Evolutionary conservation across 495 filamentous ascomycete species (phyloP), one percentile per base, ranked within the genome.

Genomic region (Apiosordaria backusii): DNA sequence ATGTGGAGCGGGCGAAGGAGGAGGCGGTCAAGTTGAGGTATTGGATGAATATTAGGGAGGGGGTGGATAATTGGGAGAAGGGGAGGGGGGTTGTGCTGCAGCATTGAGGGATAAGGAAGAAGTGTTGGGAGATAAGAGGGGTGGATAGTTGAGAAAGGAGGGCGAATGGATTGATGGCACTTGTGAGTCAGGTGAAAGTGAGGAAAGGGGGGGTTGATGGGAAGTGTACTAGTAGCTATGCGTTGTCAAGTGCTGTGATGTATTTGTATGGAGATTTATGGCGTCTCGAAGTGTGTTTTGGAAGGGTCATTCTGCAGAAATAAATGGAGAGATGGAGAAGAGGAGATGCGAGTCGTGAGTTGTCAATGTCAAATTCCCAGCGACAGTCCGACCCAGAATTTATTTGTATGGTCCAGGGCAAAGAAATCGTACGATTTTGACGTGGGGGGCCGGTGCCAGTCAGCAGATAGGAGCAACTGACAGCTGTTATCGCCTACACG

Each of bases 21-120:
- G 92, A 94, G 83, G 86, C 86, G 54, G 87, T 96, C 6, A 79
- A 84, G 76, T 79, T 98, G 83, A 82, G 92, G 77, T 99, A 97
- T 81, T 97, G 95, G 95, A 82, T 88, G 72, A 95, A 92, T 83
- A 86, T 99, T 60, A 84, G 85, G 59, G 89, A 96, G 80, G 90
- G 88, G 24, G 75, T 97, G 71, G 79, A 87, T 75, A 84, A 85
- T 70, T 97, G 94, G 95, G 93, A 83, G 84, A 87, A 83, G 76
- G 92, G 91, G 21, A 89, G 87, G 75, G 80, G 83, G 59, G 84
- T 90, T 68, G 81, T 87, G 27, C 68, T 91, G 69, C 78, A 88
- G 69, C 90, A 92, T 81, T 89, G 71, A 61, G 6, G 35, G 35
- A n/a, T n/a, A n/a, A n/a, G n/a, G n/a, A n/a, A n/a, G n/a, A n/a